phyloP scores from a whole-genome alignment of 1,284 basidiomycete species.

The Ustilago esculenta region DNA sequence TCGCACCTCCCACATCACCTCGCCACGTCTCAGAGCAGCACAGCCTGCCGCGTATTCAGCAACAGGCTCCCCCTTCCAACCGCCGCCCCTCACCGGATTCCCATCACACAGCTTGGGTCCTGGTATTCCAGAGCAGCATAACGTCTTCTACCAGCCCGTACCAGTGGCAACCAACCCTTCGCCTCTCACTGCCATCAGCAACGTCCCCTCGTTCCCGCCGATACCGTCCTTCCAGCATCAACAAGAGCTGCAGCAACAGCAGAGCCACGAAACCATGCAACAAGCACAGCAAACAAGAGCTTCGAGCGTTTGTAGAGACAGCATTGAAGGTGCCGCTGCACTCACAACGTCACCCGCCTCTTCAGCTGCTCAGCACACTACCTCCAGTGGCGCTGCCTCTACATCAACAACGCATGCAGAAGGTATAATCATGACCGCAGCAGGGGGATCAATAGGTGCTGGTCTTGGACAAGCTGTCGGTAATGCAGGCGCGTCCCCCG shows the following conservation, averaged over 20 bases:
- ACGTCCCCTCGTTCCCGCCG: slow-evolving; percentile 29
- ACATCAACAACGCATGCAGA: slow-evolving; percentile 7
- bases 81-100: slow-evolving; percentile 20
- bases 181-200: slow-evolving; percentile 6
- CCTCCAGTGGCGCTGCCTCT: neutral
- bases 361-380: slow-evolving; percentile 5
- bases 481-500: slow-evolving; percentile 43
- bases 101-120: slow-evolving; percentile 33
- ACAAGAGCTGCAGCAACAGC: slow-evolving; percentile 45
- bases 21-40: slow-evolving; percentile 32
- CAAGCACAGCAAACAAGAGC: slow-evolving; percentile 31
- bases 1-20: slow-evolving; percentile 40
- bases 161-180: slow-evolving; percentile 17
- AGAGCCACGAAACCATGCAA: slow-evolving; percentile 23
- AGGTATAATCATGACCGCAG: slow-evolving; percentile 46
- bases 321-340: slow-evolving; percentile 1
- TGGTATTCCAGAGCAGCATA: slow-evolving; percentile 39
- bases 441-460: slow-evolving; percentile 44
- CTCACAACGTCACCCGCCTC: slow-evolving; percentile 20
- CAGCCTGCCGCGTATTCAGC: slow-evolving; percentile 13
- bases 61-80: slow-evolving; percentile 37
- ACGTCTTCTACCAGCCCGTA: slow-evolving; percentile 38
- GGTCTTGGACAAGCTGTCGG: slow-evolving; percentile 47
- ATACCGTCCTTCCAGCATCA: slow-evolving; percentile 37
- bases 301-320: slow-evolving; percentile 8